Conservation (phyloP, 257 asterid species). For the Solanum stenotomum region DNA sequence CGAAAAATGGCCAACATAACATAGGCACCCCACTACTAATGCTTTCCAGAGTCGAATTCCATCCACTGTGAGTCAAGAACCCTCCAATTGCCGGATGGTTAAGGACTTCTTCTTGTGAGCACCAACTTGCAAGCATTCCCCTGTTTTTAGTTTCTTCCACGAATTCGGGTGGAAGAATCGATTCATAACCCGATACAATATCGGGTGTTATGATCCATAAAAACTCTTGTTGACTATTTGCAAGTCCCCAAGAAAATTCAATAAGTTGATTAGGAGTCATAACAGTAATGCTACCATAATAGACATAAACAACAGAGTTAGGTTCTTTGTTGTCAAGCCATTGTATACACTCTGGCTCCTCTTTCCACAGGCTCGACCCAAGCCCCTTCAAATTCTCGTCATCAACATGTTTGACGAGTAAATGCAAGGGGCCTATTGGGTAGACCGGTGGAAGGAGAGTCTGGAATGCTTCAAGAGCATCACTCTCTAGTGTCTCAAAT, state of each 20-base stretch:
- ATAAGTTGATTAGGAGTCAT: not conserved
- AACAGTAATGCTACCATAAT: not conserved
- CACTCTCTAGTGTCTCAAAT: not conserved
- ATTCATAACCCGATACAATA: not conserved
- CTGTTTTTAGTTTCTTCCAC: not conserved
- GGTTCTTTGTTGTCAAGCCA: not conserved
- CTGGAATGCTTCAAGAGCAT: not conserved
- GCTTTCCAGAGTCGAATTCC: not conserved
- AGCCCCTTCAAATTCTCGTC: not conserved
- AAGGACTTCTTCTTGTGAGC: not conserved
- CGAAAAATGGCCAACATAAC: constrained; percentile 6
- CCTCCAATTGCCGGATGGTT: not conserved
- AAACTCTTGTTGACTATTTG: not conserved
- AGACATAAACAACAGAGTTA: not conserved
- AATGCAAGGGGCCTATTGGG: constrained; percentile 4
- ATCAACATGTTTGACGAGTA: not conserved
- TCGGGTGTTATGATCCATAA: not conserved
- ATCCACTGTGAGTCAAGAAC: not conserved
- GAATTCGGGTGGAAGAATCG: not conserved
- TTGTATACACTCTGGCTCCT: not conserved
- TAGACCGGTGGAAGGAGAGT: not conserved
- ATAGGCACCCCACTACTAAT: not conserved
- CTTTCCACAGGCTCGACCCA: constrained; percentile 1
- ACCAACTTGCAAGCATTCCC: not conserved
- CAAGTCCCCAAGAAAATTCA: not conserved